Conservation (phyloP, 2,329 filamentous ascomycete species). For the Aspergillus sergii region DNA sequence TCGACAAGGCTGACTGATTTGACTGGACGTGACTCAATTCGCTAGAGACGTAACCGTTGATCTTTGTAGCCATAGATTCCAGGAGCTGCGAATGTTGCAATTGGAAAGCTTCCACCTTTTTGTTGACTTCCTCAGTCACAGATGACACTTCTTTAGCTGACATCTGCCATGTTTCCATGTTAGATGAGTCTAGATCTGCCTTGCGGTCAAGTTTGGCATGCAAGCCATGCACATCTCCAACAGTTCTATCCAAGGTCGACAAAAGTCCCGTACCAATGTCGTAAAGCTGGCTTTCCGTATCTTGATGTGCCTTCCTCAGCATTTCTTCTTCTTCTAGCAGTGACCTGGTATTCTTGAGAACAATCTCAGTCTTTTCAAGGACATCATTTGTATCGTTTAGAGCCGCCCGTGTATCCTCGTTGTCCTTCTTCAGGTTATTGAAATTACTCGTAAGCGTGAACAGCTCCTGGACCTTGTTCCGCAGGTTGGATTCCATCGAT, state of each 20-base stretch:
- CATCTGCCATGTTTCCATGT: constrained; percentile 75
- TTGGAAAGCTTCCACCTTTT: constrained; percentile 72
- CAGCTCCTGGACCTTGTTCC: constrained; percentile 92
- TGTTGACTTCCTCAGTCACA: constrained; percentile 76
- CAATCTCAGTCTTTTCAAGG: constrained; percentile 83
- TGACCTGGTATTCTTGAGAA: constrained; percentile 75
- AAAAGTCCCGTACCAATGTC: constrained; percentile 75
- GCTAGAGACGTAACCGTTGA: constrained; percentile 74
- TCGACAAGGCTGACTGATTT: constrained; percentile 70
- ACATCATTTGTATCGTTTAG: constrained; percentile 80
- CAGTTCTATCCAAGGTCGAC: constrained; percentile 74
- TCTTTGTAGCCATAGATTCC: constrained; percentile 66
- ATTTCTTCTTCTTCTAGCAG: constrained; percentile 77
- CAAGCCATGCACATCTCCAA: constrained; percentile 77
- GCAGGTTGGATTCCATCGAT: constrained; percentile 84
- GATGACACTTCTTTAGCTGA: constrained; percentile 75
- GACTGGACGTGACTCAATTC: constrained; percentile 72
- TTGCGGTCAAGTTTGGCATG: constrained; percentile 85
- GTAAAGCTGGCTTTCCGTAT: constrained; percentile 77
- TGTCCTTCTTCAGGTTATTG: constrained; percentile 84
- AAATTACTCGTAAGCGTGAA: constrained; percentile 85
- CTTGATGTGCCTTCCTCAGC: constrained; percentile 79
- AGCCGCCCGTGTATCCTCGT: constrained; percentile 71
- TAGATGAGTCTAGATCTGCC: constrained; percentile 78
- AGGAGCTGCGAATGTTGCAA: constrained; percentile 73